A percentile compares a stretch with the other conserved stretches of the same genome.
These are phyloP conservation scores for Sclerotinia borealis DNA, from an alignment of 2,329 filamentous ascomycete species.

Conservation along the genomic window DNA sequence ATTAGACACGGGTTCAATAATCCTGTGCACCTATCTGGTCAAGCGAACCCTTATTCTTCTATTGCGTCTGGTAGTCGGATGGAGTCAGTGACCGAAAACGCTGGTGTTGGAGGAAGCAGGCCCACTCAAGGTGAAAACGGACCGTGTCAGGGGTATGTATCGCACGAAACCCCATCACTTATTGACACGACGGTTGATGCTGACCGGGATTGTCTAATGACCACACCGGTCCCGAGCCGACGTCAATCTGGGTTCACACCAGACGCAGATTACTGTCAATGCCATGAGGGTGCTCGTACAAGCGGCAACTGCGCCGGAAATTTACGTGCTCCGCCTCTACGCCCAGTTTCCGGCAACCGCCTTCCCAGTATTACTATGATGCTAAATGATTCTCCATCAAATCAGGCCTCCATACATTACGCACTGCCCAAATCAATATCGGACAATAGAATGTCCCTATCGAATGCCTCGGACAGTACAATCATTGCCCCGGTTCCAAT, in stretches of 20 bases:
- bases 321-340: background rate
- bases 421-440: background rate
- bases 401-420: background rate
- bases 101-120: background rate
- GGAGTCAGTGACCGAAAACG: too few relatives aligned
- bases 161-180: background rate
- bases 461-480: slow-evolving; percentile 9
- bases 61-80: background rate
- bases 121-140: background rate
- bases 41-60: background rate
- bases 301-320: background rate
- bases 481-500: slow-evolving; percentile 8
- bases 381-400: background rate
- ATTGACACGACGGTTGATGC: background rate
- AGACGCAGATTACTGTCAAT: background rate
- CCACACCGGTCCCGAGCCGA: background rate
- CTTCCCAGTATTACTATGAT: slow-evolving; percentile 6
- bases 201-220: slow-evolving; percentile 8
- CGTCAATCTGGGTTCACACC: background rate
- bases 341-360: background rate
- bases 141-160: background rate
- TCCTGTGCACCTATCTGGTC: background rate
- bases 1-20: slow-evolving; percentile 11
- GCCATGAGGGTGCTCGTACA: background rate
- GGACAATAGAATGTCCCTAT: slow-evolving; percentile 7